Evolutionary conservation across 2,329 filamentous ascomycete species (phyloP).

Genomic region (Calycina herbarum): DNA sequence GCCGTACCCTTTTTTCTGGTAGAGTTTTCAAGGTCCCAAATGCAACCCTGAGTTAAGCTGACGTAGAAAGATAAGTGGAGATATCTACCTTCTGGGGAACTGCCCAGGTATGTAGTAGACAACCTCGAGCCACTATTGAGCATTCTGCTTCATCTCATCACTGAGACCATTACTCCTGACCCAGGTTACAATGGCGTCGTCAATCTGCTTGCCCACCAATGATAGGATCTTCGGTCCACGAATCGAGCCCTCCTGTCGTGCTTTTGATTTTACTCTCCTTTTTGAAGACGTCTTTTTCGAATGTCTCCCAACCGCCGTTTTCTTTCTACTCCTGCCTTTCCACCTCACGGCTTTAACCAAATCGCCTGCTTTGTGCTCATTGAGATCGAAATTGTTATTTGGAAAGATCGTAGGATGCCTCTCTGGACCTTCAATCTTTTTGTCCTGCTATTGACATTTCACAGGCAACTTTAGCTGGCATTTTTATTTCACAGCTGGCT

Average conservation of each 20-base stretch:
- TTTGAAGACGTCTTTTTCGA: conserved; percentile 15
- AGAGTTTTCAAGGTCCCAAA: too few relatives aligned
- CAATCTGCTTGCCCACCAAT: too few relatives aligned
- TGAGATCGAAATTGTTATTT: not conserved
- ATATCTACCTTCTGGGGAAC: too few relatives aligned
- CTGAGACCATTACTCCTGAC: too few relatives aligned
- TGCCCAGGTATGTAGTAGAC: too few relatives aligned
- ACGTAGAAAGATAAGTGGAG: too few relatives aligned
- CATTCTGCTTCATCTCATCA: too few relatives aligned
- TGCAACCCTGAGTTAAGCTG: too few relatives aligned
- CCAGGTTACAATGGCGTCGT: too few relatives aligned
- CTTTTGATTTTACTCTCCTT: conserved; percentile 20
- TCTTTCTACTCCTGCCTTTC: conserved; percentile 5
- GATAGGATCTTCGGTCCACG: conserved; percentile 3
- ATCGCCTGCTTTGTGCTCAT: conserved; percentile 1
- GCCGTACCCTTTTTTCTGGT: too few relatives aligned
- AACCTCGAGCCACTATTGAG: too few relatives aligned
- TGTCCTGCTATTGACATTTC: not conserved
- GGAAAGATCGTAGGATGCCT: not conserved
- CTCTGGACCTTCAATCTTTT: not conserved
- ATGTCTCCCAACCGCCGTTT: conserved; percentile 1
- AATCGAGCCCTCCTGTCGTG: conserved; percentile 4
- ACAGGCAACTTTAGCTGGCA: not conserved
- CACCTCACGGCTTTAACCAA: not conserved
- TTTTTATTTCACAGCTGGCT: not conserved